These are phyloP conservation scores for Fusarium anguioides DNA, from an alignment of 2,329 filamentous ascomycete genomes.

Conservation along the genomic window DNA sequence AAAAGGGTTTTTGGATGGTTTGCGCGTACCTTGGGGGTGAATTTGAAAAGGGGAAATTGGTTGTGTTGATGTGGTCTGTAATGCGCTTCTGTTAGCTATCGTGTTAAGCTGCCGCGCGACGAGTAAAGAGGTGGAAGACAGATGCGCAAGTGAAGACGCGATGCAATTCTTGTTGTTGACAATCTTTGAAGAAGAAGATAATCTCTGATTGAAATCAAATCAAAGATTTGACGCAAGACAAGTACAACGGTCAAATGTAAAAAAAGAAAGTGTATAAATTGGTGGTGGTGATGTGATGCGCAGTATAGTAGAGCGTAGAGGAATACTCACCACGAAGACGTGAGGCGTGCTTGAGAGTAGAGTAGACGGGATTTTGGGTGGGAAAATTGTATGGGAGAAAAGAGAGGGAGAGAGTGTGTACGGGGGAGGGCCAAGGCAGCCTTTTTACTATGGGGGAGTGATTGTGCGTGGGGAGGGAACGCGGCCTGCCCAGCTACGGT, in stretches of 20 bases:
- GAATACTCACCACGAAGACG: slow-evolving; percentile 64
- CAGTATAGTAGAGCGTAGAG: slow-evolving; percentile 31
- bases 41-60: slow-evolving; percentile 24
- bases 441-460: slow-evolving; percentile 75
- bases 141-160: slow-evolving; percentile 30
- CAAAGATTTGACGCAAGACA: slow-evolving; percentile 25
- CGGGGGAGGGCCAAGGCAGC: slow-evolving; percentile 63
- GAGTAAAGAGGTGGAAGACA: slow-evolving; percentile 27
- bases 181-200: slow-evolving; percentile 36
- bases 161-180: slow-evolving; percentile 38
- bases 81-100: slow-evolving; percentile 46
- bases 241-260: slow-evolving; percentile 47
- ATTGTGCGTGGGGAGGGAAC: slow-evolving; percentile 60
- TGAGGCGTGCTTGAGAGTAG: slow-evolving; percentile 52
- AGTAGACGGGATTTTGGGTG: slow-evolving; percentile 61
- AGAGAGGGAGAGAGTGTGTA: slow-evolving; percentile 67
- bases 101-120: slow-evolving; percentile 27
- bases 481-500: slow-evolving; percentile 45
- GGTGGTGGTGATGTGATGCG: slow-evolving; percentile 44
- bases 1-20: slow-evolving; percentile 25
- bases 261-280: slow-evolving; percentile 53
- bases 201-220: slow-evolving; percentile 32
- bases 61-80: slow-evolving; percentile 44
- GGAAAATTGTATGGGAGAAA: slow-evolving; percentile 71
- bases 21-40: slow-evolving; percentile 39